These are phyloP conservation scores for Floccularia luteovirens DNA, from an alignment of 768 basidiomycete genomes.

Conservation along the genomic window DNA sequence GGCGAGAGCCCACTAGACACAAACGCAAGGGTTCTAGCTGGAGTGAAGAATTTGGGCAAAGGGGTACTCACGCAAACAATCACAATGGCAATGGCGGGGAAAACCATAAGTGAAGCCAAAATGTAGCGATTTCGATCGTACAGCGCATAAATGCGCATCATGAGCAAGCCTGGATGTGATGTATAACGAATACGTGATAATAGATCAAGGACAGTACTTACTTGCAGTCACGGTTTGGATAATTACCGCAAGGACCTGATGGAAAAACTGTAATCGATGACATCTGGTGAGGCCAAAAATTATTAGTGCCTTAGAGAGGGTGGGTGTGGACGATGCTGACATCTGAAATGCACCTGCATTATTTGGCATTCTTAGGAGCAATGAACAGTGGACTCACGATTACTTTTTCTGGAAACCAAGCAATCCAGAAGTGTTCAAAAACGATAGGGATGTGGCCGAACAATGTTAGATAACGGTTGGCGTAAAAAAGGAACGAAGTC, in stretches of 20 bases:
- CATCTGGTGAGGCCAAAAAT: slow-evolving; percentile 17
- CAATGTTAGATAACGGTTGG: slow-evolving; percentile 33
- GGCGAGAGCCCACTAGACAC: too few relatives aligned
- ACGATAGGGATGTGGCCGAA: slow-evolving; percentile 28
- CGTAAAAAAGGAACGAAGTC: slow-evolving; percentile 27
- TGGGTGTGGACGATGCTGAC: too few relatives aligned
- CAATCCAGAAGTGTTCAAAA: slow-evolving; percentile 23
- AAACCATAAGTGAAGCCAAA: slow-evolving; percentile 17
- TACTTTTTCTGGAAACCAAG: slow-evolving; percentile 16
- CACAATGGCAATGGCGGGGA: slow-evolving; percentile 13
- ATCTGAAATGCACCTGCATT: too few relatives aligned
- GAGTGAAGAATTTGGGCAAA: too few relatives aligned
- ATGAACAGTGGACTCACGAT: slow-evolving; percentile 12
- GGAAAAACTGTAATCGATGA: slow-evolving; percentile 19
- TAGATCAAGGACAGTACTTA: slow-evolving; percentile 9
- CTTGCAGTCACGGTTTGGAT: slow-evolving; percentile 26
- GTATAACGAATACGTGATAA: not conserved
- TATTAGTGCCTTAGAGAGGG: too few relatives aligned
- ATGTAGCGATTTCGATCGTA: slow-evolving; percentile 26
- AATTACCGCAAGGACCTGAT: slow-evolving; percentile 24
- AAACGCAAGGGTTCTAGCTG: too few relatives aligned
- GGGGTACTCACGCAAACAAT: slow-evolving; percentile 28
- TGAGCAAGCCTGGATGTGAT: slow-evolving; percentile 19
- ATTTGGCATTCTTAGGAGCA: not conserved
- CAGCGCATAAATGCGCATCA: slow-evolving; percentile 36